Conservation (phyloP, 257 asterid species). For the Gardenia jasminoides region DNA sequence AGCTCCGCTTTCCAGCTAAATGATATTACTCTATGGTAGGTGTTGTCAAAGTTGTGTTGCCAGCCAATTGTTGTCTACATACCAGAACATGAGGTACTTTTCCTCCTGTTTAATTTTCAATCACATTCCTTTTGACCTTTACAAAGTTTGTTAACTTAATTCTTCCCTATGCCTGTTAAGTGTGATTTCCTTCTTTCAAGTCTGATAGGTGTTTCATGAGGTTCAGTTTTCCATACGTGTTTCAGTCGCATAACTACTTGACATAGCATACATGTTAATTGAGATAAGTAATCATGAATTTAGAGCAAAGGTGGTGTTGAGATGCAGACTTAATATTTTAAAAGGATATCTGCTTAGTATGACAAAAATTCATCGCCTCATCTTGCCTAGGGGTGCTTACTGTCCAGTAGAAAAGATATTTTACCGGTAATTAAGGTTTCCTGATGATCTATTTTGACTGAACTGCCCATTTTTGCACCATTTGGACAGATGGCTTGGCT, state of each 20-base stretch:
- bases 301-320: not conserved
- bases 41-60: constrained; percentile 78
- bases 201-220: not conserved
- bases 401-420: not conserved
- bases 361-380: not conserved
- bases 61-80: constrained; percentile 88
- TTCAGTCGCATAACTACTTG: not conserved
- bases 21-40: constrained; percentile 39
- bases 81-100: constrained; percentile 85
- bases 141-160: not conserved
- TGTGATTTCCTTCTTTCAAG: not conserved
- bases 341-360: not conserved
- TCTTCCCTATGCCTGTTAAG: not conserved
- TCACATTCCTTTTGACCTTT: not conserved
- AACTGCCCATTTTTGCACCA: not conserved
- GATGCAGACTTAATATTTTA: not conserved
- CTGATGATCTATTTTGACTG: not conserved
- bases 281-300: not conserved
- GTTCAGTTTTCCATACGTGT: not conserved
- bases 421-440: not conserved
- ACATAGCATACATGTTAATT: not conserved
- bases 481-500: not conserved
- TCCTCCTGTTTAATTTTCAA: constrained; percentile 6
- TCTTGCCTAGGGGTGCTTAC: not conserved
- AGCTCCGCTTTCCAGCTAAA: constrained; percentile 5